A percentile compares a stretch with the other conserved stretches of the same genome.
These are phyloP conservation scores for Porcisia deanei DNA, from an alignment of 208 protist genomes.

Conservation along the genomic window DNA sequence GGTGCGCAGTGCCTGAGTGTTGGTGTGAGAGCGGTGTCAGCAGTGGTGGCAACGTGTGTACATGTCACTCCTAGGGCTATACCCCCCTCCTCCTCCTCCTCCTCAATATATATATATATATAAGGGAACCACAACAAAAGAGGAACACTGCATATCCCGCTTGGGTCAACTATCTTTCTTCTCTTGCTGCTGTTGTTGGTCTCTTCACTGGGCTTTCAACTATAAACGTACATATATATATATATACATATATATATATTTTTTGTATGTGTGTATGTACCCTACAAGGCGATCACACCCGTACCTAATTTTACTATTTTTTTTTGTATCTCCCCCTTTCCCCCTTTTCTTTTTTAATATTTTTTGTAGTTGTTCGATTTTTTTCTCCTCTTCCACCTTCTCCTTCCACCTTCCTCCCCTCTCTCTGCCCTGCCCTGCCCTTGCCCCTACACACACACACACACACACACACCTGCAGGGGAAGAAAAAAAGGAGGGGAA, in stretches of 20 bases:
- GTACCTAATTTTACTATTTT: not conserved
- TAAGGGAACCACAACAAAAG: no score
- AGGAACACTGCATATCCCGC: no score
- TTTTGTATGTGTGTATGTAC: not conserved
- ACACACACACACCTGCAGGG: not conserved
- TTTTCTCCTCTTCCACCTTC: not conserved
- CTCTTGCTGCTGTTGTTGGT: no score
- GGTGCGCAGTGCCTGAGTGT: no score
- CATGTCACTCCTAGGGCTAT: no score
- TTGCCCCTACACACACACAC: not conserved
- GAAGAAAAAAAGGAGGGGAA: no score
- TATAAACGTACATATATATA: not conserved
- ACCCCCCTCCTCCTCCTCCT: not conserved
- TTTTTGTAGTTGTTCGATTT: constrained; percentile 5
- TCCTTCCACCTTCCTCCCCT: not conserved
- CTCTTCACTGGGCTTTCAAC: not conserved
- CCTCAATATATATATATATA: not conserved
- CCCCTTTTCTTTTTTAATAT: constrained; percentile 1
- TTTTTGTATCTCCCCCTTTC: not conserved
- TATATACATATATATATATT: not conserved
- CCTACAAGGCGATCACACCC: constrained; percentile 3
- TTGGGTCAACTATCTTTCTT: no score
- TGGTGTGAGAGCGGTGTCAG: no score
- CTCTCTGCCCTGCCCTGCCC: not conserved
- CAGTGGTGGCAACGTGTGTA: no score